Base-by-base conservation (phyloP, 2,329 filamentous ascomycete species). In the Gaeumannomyces sp. region DNA sequence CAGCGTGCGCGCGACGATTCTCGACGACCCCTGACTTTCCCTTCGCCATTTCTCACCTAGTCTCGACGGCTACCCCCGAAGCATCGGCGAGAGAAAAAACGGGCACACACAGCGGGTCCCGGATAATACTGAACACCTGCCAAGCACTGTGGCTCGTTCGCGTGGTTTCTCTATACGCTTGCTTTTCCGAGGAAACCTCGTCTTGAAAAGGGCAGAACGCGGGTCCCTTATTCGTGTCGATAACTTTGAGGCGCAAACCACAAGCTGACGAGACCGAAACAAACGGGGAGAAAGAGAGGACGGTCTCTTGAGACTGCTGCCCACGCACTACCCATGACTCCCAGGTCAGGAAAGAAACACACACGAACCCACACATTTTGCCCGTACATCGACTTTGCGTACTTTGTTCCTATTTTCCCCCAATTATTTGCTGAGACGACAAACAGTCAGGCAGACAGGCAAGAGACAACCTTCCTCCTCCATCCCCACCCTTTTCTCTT, bases 81-180 rank as follows among this genome's bases (percentile, higher is more conserved):
- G 45, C 45, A 53, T 25, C 45, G 6, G 10, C 45, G 45, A n/a
- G 45, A 53, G 2, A 22, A 4, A 53, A 53, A 25, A 53, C 45
- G 45, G 45, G 45, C n/a, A n/a, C 22, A 53, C 45, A n/a, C 22
- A 50, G 45, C 45, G 19, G 45, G 45, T n/a, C 45, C 45, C 45
- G 45, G 45, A 53, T 53, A 53, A 53, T 53, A 53, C 45, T 53
- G 45, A 53, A 53, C n/a, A 53, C 45, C 45, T 25, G 45, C 38
- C 45, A 53, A 53, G 45, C 45, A 6, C 11, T 53, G 22, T 53
- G 45, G 45, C 45, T 53, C 45, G 22, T 4, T 53, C 45, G 45
- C 45, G 22, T 8, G 45, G 22, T n/a, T 25, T 53, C 25, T 8
- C 22, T 53, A 45, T 19, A 3, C 16, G 38, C 14, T 45, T 45